Conservation (phyloP, 768 basidiomycete species). For the Mycena chlorophos region DNA sequence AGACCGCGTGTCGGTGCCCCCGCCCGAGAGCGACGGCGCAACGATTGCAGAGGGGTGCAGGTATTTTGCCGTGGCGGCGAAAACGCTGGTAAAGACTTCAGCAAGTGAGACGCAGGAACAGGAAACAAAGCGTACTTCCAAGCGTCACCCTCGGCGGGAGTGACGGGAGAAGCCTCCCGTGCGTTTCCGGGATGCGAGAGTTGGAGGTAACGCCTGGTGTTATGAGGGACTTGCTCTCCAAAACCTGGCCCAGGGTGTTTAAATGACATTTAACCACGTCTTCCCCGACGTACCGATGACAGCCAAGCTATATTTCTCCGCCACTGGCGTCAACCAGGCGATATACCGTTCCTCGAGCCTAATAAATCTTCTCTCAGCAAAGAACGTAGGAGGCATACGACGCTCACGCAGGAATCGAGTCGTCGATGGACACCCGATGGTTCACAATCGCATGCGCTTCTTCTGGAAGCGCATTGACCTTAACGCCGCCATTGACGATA, state of each 20-base stretch:
- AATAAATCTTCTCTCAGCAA: background rate
- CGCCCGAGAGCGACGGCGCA: background rate
- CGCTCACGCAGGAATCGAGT: conserved; percentile 6
- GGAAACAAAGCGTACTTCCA: conserved; percentile 8
- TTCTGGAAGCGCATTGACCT: conserved; percentile 61
- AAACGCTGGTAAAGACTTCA: background rate
- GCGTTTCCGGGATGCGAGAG: conserved; percentile 2
- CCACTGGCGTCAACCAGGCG: conserved; percentile 1
- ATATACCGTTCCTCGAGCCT: conserved; percentile 9
- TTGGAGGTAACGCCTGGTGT: background rate
- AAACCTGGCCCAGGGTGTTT: background rate
- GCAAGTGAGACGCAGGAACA: background rate
- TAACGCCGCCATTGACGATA: conserved; percentile 42
- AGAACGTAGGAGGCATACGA: background rate
- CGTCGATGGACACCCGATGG: conserved; percentile 43
- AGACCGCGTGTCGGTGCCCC: conserved; percentile 2
- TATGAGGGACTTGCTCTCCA: background rate
- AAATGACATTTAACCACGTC: background rate
- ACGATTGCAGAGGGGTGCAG: conserved; percentile 4
- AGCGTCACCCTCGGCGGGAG: conserved; percentile 4
- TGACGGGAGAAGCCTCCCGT: conserved; percentile 14
- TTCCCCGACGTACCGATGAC: conserved; percentile 7
- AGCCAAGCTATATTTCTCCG: conserved; percentile 1
- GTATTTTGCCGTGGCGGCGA: conserved; percentile 8
- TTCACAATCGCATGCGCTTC: conserved; percentile 45